Percentiles rank a stretch among this genome's conserved stretches.
These are phyloP conservation scores for Malassezia japonica DNA, from an alignment of 1,284 basidiomycete genomes.

Conservation along the genomic window DNA sequence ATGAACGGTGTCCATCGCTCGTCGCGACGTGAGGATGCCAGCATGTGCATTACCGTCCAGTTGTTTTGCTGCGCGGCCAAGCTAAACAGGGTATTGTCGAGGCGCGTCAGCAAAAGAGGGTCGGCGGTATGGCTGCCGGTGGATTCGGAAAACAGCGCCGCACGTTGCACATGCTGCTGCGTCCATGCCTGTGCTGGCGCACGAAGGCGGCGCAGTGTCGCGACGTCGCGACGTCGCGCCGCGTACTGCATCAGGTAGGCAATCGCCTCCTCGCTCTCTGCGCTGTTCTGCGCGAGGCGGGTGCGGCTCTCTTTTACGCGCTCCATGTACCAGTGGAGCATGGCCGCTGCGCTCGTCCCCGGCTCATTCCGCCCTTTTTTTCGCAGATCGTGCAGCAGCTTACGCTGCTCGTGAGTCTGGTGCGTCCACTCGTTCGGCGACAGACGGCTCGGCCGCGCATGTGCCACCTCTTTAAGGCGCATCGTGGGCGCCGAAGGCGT, in stretches of 20 bases:
- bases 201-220: conserved; percentile 4
- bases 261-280: neutral
- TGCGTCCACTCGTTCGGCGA: too few relatives aligned
- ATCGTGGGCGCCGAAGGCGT: too few relatives aligned
- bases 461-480: too few relatives aligned
- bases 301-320: conserved; percentile 14
- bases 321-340: conserved; percentile 10
- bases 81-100: conserved; percentile 11
- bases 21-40: neutral
- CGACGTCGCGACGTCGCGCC: conserved; percentile 4
- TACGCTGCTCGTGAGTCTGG: neutral
- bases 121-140: neutral
- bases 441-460: too few relatives aligned
- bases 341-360: neutral
- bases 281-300: conserved; percentile 2
- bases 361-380: neutral
- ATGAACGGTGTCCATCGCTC: conserved; percentile 11
- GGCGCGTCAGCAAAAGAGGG: neutral
- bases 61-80: conserved; percentile 8
- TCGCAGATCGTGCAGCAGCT: neutral
- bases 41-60: conserved; percentile 6
- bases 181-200: neutral
- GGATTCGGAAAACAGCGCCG: neutral
- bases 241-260: conserved; percentile 3
- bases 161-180: neutral